phyloP scores from a whole-genome alignment of 306 rosid genomes.

The Vicia faba region DNA sequence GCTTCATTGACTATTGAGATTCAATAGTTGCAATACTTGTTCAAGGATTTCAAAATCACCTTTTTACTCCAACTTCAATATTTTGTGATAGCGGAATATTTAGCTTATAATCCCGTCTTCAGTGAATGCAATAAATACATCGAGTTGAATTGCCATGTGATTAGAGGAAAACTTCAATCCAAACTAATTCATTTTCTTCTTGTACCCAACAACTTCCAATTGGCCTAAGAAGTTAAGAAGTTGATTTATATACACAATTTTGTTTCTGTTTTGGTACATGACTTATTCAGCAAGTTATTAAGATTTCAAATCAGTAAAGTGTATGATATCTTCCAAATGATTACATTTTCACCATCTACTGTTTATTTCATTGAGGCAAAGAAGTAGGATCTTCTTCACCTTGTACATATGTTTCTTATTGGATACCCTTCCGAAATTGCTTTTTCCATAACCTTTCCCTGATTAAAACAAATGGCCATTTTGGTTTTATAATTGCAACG shows the following conservation, averaged over 20 bases:
- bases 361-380: constrained; percentile 11
- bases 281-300: constrained; percentile 13
- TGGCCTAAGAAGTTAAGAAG: constrained; percentile 15
- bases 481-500: constrained; percentile 9
- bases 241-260: background rate
- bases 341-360: constrained; percentile 9
- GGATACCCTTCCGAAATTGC: constrained; percentile 64
- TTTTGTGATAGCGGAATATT: no score
- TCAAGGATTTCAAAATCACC: no score
- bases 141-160: no score
- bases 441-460: constrained; percentile 71
- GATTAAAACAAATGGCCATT: constrained; percentile 36
- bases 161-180: no score
- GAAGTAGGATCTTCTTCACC: constrained; percentile 37
- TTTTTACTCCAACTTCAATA: no score
- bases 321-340: constrained; percentile 7
- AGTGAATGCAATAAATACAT: no score
- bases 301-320: constrained; percentile 17
- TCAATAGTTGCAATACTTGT: no score
- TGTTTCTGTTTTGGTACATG: background rate
- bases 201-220: no score
- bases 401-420: constrained; percentile 38
- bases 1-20: no score
- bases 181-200: no score
- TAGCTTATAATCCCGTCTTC: no score